phyloP scores from a whole-genome alignment of 2,329 filamentous ascomycete species.

The Fusarium sp. region DNA sequence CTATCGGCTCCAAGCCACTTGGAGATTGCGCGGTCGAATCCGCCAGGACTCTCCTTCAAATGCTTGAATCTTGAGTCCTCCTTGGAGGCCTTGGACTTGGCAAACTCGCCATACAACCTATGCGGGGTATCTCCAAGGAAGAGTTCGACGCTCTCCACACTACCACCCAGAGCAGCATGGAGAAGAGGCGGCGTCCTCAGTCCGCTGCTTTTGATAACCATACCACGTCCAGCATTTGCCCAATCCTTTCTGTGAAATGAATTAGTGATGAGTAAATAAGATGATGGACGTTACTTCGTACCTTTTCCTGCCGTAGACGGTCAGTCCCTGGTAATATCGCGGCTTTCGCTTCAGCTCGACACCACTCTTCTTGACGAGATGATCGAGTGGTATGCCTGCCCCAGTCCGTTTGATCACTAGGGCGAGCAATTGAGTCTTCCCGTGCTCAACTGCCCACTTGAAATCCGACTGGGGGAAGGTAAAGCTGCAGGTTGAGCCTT shows the following conservation, averaged over 20 bases:
- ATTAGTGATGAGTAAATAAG: constrained; percentile 20
- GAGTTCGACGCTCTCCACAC: constrained; percentile 78
- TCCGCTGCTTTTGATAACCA: constrained; percentile 52
- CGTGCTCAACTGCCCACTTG: constrained; percentile 54
- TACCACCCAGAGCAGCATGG: constrained; percentile 64
- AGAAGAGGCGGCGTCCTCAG: constrained; percentile 67
- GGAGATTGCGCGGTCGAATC: constrained; percentile 70
- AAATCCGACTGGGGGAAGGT: constrained; percentile 56
- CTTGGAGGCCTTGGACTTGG: constrained; percentile 64
- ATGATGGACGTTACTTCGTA: constrained; percentile 30
- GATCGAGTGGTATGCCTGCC: constrained; percentile 74
- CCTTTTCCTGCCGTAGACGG: constrained; percentile 78
- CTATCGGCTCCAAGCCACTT: constrained; percentile 70
- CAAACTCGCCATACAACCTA: constrained; percentile 75
- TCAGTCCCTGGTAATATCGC: constrained; percentile 79
- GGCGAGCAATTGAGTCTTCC: constrained; percentile 66
- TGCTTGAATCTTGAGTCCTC: constrained; percentile 71
- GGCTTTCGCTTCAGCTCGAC: constrained; percentile 71
- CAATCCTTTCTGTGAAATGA: constrained; percentile 66
- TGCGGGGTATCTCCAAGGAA: constrained; percentile 77
- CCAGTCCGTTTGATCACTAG: constrained; percentile 74
- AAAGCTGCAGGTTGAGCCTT: constrained; percentile 48
- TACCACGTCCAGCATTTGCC: constrained; percentile 69
- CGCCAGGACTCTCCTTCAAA: constrained; percentile 67
- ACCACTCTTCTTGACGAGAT: constrained; percentile 72